Percentiles rank a stretch among this genome's conserved stretches.
Conservation (phyloP, 1,139 yeast genomes). For the Saccharomyces pastorianus region DNA sequence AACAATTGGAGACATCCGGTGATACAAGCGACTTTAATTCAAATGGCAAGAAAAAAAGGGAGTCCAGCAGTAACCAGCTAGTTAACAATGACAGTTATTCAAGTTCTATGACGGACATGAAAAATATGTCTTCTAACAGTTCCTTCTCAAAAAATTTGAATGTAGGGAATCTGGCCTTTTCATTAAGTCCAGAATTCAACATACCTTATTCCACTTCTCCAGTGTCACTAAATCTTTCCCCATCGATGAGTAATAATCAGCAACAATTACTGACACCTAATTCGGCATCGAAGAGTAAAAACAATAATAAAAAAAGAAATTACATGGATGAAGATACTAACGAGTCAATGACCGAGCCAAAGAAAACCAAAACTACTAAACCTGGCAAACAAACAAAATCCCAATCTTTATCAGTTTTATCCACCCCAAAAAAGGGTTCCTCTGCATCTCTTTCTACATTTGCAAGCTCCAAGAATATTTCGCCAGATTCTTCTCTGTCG, state of each 20-base stretch:
- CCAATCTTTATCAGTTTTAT: neutral
- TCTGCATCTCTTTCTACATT: neutral
- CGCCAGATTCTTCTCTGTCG: neutral
- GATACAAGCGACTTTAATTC: neutral
- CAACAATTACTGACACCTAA: neutral
- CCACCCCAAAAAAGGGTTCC: neutral
- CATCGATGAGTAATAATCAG: conserved; percentile 4
- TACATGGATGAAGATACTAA: neutral
- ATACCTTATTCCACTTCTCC: conserved; percentile 73
- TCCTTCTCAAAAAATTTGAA: conserved; percentile 2
- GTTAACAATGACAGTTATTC: neutral
- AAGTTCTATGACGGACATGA: conserved; percentile 1
- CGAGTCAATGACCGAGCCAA: neutral
- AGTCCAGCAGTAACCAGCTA: conserved; percentile 5
- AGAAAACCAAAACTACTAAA: neutral
- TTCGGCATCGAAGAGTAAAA: neutral
- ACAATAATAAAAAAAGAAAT: neutral
- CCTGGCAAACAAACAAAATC: neutral
- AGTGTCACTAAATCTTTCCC: conserved; percentile 54
- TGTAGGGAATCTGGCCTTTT: conserved; percentile 14
- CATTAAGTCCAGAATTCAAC: conserved; percentile 27
- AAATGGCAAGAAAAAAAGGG: conserved; percentile 7
- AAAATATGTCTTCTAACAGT: neutral
- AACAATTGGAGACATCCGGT: conserved; percentile 11
- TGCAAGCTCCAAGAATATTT: neutral